phyloP scores from a whole-genome alignment of 148 eudicot species.

The Cornus kousa region DNA sequence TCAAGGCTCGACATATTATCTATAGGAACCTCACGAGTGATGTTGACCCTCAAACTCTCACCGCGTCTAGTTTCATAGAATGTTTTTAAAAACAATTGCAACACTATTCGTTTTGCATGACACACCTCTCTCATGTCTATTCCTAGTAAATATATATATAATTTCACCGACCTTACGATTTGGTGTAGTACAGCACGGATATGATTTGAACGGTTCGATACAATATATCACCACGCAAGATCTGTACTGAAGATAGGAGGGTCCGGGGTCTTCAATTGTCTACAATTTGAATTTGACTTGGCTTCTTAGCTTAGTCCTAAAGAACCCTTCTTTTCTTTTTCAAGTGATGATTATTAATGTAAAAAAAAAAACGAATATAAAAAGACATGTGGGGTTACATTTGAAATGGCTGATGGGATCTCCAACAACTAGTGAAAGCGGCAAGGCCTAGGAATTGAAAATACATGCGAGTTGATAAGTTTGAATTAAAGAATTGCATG shows the following conservation, averaged over 20 bases:
- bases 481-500: not conserved
- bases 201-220: too few relatives aligned
- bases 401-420: not conserved
- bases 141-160: not conserved
- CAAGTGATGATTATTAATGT: not conserved
- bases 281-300: not conserved
- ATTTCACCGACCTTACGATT: too few relatives aligned
- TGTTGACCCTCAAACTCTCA: not conserved
- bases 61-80: not conserved
- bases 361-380: too few relatives aligned
- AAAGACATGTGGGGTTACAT: not conserved
- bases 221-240: too few relatives aligned
- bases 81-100: not conserved
- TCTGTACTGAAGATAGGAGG: too few relatives aligned
- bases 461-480: not conserved
- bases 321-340: not conserved
- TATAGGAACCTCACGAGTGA: not conserved
- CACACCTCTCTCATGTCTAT: not conserved
- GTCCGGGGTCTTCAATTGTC: not conserved
- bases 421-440: not conserved
- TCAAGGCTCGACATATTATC: not conserved
- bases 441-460: not conserved
- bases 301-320: not conserved
- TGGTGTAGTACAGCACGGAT: too few relatives aligned
- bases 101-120: not conserved